A percentile compares a stretch with the other conserved stretches of the same genome.
Conservation (phyloP, 2,329 filamentous ascomycete genomes). For the Hypocrella siamensis region DNA sequence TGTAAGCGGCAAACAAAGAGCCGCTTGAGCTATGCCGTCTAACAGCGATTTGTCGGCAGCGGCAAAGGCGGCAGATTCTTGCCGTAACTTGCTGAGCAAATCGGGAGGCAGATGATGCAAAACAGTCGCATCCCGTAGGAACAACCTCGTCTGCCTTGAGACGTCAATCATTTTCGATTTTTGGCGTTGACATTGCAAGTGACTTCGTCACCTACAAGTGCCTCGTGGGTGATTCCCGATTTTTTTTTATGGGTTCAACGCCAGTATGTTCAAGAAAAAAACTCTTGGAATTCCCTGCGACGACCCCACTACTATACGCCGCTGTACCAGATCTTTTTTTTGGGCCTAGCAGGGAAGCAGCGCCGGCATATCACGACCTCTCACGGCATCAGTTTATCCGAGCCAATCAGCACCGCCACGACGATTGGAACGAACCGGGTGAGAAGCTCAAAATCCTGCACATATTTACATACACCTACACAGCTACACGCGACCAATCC, state of each 20-base stretch:
- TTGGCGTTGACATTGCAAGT: too few relatives aligned
- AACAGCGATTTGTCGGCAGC: too few relatives aligned
- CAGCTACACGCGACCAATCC: constrained; percentile 7
- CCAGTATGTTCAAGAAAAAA: too few relatives aligned
- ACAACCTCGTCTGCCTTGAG: constrained; percentile 36
- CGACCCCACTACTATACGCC: too few relatives aligned
- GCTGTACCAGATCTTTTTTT: too few relatives aligned
- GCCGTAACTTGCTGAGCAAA: constrained; percentile 50
- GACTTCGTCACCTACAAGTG: too few relatives aligned
- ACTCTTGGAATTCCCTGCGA: too few relatives aligned
- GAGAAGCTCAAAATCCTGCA: too few relatives aligned
- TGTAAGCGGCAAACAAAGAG: constrained; percentile 55
- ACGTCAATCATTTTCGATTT: constrained; percentile 40
- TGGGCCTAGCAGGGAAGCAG: constrained; percentile 10
- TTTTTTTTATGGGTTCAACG: constrained; percentile 19
- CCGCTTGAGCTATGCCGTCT: constrained; percentile 51
- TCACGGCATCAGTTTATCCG: constrained; percentile 20
- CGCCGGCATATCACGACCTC: constrained; percentile 13
- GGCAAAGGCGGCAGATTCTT: constrained; percentile 45
- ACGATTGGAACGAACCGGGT: too few relatives aligned
- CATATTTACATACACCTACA: constrained; percentile 3
- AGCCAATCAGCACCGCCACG: constrained; percentile 14
- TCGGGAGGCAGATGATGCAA: constrained; percentile 51
- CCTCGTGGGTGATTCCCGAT: not conserved
- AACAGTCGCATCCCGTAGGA: constrained; percentile 36